Evolutionary conservation across 345 rosid species (phyloP), one percentile per base, ranked within the genome.

Genomic region (Aquilaria malaccensis): DNA sequence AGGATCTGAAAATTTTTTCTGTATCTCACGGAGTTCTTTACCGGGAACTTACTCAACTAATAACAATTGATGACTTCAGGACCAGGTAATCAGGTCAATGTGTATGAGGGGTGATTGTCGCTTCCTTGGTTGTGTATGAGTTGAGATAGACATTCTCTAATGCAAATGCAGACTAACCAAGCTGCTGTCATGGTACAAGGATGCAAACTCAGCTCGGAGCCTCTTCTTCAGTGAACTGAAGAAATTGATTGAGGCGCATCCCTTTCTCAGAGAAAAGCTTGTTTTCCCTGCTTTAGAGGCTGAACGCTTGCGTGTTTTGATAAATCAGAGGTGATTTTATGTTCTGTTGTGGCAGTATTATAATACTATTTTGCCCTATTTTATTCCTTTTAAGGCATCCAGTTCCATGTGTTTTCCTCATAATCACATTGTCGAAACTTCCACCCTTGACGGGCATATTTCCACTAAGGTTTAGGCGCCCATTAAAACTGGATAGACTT

Each of bases 11-110:
- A 67, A 87, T 87, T 45, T 89, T 92, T 66, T 81, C 93, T 2
- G 81, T 96, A 2, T 89, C 89, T 73, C 86, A 85, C 65, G 98
- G 87, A 68, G 98, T 86, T 10, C 81, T 92, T 61, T 92, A 76
- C 74, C 89, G 87, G 76, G 98, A 92, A 67, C 86, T 93, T 61
- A 93, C 97, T 58, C 98, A 85, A 67, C 91, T 93, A 49, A 76
- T 93, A 33, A 85, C 96, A 50, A 85, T 93, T 13, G 79, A 69
- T 52, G 85, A 93, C 71, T 93, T 93, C 72, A 84, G 98, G 98
- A 22, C 22, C 22, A 22, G 22, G 22, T 87, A 65, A 60, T 61
- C 70, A 10, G 14, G 48, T 22, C 22, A 22, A 22, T 22, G 22
- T 22, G 0, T 22, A 22, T 22, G 22, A 22, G 22, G 22, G 22